Evolutionary conservation across 1,139 yeast genomes (phyloP).

Genomic region (Suhomyces taliae): DNA sequence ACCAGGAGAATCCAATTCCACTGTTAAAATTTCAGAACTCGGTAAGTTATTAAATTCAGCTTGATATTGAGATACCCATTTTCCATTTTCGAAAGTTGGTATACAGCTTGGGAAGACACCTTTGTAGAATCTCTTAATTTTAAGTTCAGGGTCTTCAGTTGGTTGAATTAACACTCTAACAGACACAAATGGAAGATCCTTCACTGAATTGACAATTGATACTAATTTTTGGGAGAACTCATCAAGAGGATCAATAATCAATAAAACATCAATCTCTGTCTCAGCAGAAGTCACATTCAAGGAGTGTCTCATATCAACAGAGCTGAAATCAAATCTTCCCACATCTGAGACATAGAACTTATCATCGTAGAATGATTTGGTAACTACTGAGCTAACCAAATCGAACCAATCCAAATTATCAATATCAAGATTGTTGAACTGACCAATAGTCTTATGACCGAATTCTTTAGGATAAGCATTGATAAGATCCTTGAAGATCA

Average conservation of each 20-base stretch:
- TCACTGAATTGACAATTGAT: conserved; percentile 48
- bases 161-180: conserved; percentile 65
- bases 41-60: conserved; percentile 39
- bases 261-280: conserved; percentile 49
- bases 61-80: conserved; percentile 14
- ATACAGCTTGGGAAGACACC: conserved; percentile 38
- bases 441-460: conserved; percentile 18
- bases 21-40: conserved; percentile 48
- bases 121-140: conserved; percentile 60
- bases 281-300: conserved; percentile 14
- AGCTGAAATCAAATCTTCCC: conserved; percentile 40
- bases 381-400: conserved; percentile 37
- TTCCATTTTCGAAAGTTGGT: conserved; percentile 45
- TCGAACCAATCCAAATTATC: conserved; percentile 49
- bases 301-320: conserved; percentile 33
- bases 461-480: conserved; percentile 32
- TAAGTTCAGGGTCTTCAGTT: conserved; percentile 26
- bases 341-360: conserved; percentile 37
- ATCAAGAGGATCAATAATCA: conserved; percentile 70
- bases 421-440: conserved; percentile 18
- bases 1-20: conserved; percentile 63
- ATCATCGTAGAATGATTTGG: conserved; percentile 50
- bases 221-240: conserved; percentile 66
- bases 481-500: conserved; percentile 30
- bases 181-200: conserved; percentile 44